Conservation (phyloP, 495 filamentous ascomycete species). For the Penicillium canescens region DNA sequence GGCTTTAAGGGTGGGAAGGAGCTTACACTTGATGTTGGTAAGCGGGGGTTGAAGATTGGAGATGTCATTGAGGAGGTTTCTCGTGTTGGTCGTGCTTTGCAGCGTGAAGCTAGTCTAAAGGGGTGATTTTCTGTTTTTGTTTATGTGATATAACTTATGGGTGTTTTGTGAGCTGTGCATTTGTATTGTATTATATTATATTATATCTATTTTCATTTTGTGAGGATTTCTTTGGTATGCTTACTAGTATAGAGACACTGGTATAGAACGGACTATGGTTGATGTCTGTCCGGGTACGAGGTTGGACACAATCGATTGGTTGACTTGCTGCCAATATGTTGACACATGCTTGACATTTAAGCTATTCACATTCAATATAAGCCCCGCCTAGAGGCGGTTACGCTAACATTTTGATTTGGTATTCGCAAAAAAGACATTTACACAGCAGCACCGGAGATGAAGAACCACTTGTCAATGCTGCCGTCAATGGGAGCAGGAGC, state of each 20-base stretch:
- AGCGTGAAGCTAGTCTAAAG: conserved; percentile 78
- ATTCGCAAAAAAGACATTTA: conserved; percentile 46
- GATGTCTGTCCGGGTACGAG: no score
- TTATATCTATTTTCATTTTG: conserved; percentile 3
- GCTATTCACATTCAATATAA: not conserved
- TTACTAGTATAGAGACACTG: no score
- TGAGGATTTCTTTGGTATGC: no score
- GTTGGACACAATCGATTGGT: no score
- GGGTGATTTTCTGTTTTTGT: conserved; percentile 39
- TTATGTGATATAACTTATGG: conserved; percentile 1
- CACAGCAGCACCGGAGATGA: conserved; percentile 95
- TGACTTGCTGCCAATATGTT: no score
- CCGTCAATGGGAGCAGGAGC: conserved; percentile 86
- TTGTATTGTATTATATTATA: conserved; percentile 30
- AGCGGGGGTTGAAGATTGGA: conserved; percentile 80
- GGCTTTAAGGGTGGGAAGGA: conserved; percentile 64
- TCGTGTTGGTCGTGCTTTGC: conserved; percentile 77
- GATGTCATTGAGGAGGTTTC: conserved; percentile 88
- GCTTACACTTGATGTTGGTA: conserved; percentile 68
- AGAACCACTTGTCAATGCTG: conserved; percentile 99
- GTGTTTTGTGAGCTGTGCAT: conserved; percentile 18
- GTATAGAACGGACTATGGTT: no score
- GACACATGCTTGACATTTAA: not conserved
- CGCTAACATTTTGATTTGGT: conserved; percentile 10
- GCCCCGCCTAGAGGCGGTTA: no score